Base-by-base conservation (phyloP, 2,329 filamentous ascomycete species). In the Claviceps purpurea region DNA sequence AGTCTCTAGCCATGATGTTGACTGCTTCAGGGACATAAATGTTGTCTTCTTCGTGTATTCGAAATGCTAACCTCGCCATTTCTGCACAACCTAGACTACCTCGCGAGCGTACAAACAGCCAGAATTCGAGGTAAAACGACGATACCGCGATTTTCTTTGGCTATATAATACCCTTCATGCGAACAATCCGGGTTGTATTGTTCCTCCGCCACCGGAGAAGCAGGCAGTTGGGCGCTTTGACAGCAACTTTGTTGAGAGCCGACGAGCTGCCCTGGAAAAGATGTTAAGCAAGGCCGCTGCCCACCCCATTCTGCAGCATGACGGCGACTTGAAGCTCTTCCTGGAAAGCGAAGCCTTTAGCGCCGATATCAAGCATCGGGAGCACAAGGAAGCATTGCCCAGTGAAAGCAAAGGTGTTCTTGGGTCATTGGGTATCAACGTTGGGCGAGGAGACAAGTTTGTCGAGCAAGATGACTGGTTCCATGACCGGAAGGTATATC, bases 381-480 rank as follows among this genome's bases (percentile, higher is more conserved):
- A 97, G 68, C 83, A 91, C 51, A 85, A 89, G 61, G 89, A 96
- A 54, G 87, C 88, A 2, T 81, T 89, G 50, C 76, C 94, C 4
- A 82, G 81, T 43, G 93, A 97, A 70, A 95, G 83, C 71, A 97
- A 97, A 70, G 90, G 93, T 51, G 85, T 97, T 73, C 81, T 97
- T 60, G 88, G 89, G 61, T 87, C 84, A 16, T 77, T 96, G 51
- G 88, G 89, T 22, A 78, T 93, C 56, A 86, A 77, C 56, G 82
- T 91, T 26, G 87, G 90, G 34, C 78, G 82, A 54, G 77, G 81
- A 51, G 83, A 78, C 61, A 98, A 98, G 68, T 98, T 98, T 70
- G 82, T 98, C 41, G 93, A 98, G 69, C 93, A 97, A 64, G 93
- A 98, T 65, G 93, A 98, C 70, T 98, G 91, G 93, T 98, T 98